Evolutionary conservation across 2,329 filamentous ascomycete species (phyloP).

Genomic region (Talaromyces sp.): DNA sequence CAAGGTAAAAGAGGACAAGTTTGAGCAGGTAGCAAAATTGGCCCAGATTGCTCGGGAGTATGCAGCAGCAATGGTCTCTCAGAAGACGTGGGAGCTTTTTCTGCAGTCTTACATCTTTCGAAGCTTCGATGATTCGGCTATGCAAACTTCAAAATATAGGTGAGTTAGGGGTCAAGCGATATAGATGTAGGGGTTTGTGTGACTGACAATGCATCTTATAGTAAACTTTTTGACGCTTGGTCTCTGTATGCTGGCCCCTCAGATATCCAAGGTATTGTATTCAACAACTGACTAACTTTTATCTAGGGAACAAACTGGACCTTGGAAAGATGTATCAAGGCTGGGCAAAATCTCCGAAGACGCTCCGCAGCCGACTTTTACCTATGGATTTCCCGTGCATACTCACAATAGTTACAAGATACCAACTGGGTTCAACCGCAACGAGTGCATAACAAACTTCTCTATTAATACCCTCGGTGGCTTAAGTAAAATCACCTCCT

Average conservation of each 20-base stretch:
- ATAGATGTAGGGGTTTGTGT: neutral
- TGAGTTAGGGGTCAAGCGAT: neutral
- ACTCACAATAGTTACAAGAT: neutral
- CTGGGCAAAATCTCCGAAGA: neutral
- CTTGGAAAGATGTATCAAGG: neutral
- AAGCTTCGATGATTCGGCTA: neutral
- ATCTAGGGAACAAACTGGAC: neutral
- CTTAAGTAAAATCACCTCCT: neutral
- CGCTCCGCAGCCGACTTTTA: neutral
- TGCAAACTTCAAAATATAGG: neutral
- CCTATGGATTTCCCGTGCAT: conserved; percentile 3
- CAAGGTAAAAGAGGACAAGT: neutral
- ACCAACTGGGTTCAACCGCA: neutral
- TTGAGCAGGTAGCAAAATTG: neutral
- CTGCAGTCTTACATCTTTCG: neutral
- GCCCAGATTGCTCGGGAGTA: neutral
- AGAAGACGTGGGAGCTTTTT: neutral
- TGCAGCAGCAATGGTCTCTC: neutral
- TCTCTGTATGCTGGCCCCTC: neutral
- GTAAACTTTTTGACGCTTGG: conserved; percentile 5
- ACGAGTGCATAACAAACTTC: neutral
- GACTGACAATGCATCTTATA: neutral
- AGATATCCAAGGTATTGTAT: neutral
- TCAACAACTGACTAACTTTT: neutral
- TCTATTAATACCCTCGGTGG: neutral